These are phyloP conservation scores for Kodamaea hsintzibuensis DNA, from an alignment of 805 yeast genomes.

Conservation along the genomic window DNA sequence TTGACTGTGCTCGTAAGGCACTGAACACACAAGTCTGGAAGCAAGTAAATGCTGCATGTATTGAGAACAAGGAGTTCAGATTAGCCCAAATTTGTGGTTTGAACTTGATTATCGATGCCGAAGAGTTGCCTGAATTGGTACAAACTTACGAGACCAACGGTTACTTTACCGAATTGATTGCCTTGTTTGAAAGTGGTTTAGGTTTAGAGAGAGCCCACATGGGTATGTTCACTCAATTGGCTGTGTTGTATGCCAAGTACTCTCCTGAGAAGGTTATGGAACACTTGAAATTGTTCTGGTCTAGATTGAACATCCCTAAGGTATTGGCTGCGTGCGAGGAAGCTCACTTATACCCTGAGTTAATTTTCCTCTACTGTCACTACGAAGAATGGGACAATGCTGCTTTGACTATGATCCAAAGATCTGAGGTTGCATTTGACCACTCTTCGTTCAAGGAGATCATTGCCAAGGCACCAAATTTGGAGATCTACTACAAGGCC, in stretches of 20 bases:
- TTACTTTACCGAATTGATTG: conserved; percentile 85
- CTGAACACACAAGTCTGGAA: conserved; percentile 94
- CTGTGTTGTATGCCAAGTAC: conserved; percentile 86
- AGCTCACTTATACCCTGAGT: conserved; percentile 95
- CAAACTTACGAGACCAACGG: conserved; percentile 86
- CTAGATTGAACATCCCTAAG: conserved; percentile 96
- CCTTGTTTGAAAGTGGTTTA: conserved; percentile 92
- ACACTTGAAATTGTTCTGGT: conserved; percentile 96
- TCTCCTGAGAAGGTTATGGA: conserved; percentile 90
- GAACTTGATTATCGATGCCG: conserved; percentile 95
- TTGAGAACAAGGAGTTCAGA: conserved; percentile 91
- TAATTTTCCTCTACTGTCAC: conserved; percentile 94
- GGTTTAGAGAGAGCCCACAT: conserved; percentile 98
- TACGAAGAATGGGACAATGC: conserved; percentile 99
- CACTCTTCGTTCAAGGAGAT: conserved; percentile 94
- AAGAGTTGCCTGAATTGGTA: conserved; percentile 89
- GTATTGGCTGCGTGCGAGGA: conserved; percentile 90
- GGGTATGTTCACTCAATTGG: conserved; percentile 99
- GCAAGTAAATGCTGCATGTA: conserved; percentile 95
- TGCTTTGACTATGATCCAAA: conserved; percentile 93
- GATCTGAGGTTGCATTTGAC: conserved; percentile 88
- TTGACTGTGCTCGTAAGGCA: conserved; percentile 98
- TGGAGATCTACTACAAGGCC: conserved; percentile 96
- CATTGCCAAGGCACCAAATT: conserved; percentile 89
- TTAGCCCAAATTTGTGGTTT: conserved; percentile 98